Conservation (phyloP, 2,329 filamentous ascomycete genomes). For the Fusarium sp. region DNA sequence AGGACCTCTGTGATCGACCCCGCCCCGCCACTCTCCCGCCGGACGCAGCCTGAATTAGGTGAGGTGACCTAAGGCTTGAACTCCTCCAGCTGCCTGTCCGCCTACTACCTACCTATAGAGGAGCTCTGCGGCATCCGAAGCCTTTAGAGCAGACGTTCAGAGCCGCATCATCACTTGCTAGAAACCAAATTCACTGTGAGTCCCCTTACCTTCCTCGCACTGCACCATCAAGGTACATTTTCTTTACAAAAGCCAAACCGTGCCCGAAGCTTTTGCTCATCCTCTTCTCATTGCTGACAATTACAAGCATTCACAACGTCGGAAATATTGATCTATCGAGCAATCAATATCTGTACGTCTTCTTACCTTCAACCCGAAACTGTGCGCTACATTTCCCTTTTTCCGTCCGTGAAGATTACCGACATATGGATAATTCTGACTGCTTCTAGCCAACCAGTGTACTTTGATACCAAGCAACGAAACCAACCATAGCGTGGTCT, state of each 20-base stretch:
- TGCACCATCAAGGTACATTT: slow-evolving; percentile 32
- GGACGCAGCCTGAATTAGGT: background rate
- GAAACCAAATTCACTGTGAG: slow-evolving; percentile 11
- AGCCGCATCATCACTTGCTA: slow-evolving; percentile 31
- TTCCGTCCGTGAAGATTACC: background rate
- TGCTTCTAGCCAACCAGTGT: background rate
- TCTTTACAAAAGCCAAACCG: background rate
- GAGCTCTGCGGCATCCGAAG: slow-evolving; percentile 21
- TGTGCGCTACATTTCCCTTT: background rate
- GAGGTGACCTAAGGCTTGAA: slow-evolving; percentile 16
- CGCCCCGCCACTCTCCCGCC: background rate
- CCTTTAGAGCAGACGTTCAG: slow-evolving; percentile 11
- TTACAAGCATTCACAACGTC: background rate
- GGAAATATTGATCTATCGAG: background rate
- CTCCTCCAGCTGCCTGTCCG: slow-evolving; percentile 22
- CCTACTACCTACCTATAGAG: background rate
- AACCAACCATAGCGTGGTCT: background rate
- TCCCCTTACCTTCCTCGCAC: background rate
- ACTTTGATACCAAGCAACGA: background rate
- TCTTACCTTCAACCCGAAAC: slow-evolving; percentile 6
- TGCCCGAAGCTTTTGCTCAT: background rate
- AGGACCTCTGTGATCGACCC: background rate
- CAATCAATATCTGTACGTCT: slow-evolving; percentile 22
- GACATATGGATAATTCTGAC: background rate
- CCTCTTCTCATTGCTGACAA: slow-evolving; percentile 9